Conservation (phyloP, 257 asterid species). For the Anisodus tanguticus region DNA sequence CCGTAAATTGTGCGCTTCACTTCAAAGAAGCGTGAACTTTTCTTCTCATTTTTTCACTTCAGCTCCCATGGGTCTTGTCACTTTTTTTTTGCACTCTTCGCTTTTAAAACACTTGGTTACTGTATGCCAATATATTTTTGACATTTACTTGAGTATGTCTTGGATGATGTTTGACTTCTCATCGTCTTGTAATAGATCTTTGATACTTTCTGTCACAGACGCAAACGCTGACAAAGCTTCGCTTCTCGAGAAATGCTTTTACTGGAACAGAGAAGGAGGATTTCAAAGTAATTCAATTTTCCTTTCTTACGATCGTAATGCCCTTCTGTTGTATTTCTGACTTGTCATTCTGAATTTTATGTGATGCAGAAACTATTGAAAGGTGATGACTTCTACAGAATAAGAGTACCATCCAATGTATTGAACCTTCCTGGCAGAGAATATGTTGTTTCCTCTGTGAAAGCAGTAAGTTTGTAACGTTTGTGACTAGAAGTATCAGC, state of each 20-base stretch:
- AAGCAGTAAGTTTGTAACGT: constrained; percentile 67
- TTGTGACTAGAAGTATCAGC: not conserved
- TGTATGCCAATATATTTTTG: not conserved
- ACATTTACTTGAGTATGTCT: not conserved
- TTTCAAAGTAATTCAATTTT: constrained; percentile 60
- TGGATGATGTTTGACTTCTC: not conserved
- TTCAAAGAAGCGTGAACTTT: not conserved
- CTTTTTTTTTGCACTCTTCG: not conserved
- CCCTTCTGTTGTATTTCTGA: not conserved
- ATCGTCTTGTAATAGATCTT: not conserved
- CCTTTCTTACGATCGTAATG: not conserved
- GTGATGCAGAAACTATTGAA: constrained; percentile 75
- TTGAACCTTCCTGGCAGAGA: constrained; percentile 76
- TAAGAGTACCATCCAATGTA: constrained; percentile 82
- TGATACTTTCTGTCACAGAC: constrained; percentile 12
- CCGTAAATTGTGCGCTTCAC: not conserved
- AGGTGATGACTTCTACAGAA: constrained; percentile 83
- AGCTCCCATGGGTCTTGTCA: constrained; percentile 3
- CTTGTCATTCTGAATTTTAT: constrained; percentile 30
- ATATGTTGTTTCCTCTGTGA: constrained; percentile 75
- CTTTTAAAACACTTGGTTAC: constrained; percentile 17
- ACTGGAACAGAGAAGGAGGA: constrained; percentile 68
- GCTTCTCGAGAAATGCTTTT: constrained; percentile 79
- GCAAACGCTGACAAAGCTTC: constrained; percentile 95
- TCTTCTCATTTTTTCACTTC: not conserved